These are phyloP conservation scores for Pleurozium schreberi DNA, from an alignment of 225 moss, liverwort and hornwort genomes.

Conservation along the genomic window DNA sequence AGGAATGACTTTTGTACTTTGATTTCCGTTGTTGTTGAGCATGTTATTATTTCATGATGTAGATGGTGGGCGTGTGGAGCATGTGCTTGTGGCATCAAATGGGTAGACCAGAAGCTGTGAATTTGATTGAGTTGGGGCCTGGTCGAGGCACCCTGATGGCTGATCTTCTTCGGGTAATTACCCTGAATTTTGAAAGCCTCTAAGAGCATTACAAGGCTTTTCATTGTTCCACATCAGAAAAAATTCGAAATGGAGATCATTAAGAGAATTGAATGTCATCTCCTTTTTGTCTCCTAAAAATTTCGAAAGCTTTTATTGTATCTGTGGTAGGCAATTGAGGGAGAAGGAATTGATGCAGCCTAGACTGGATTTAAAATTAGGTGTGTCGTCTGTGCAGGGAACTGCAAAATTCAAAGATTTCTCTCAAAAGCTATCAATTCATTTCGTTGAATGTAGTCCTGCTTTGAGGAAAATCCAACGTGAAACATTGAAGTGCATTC, in stretches of 20 bases:
- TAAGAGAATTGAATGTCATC: neutral
- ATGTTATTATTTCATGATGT: neutral
- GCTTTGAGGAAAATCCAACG: slow-evolving; percentile 60
- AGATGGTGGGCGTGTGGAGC: slow-evolving; percentile 92
- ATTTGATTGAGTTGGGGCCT: slow-evolving; percentile 76
- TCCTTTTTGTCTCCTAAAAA: neutral
- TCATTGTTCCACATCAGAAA: neutral
- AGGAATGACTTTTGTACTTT: neutral
- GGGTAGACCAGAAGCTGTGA: slow-evolving; percentile 58
- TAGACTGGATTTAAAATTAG: neutral
- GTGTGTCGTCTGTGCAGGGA: slow-evolving; percentile 32
- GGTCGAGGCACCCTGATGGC: slow-evolving; percentile 94
- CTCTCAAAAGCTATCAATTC: slow-evolving; percentile 49
- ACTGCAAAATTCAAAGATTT: slow-evolving; percentile 71
- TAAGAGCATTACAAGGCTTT: neutral
- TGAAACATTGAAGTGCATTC: slow-evolving; percentile 44
- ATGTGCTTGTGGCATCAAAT: slow-evolving; percentile 96
- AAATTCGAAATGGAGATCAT: neutral
- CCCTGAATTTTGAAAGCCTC: neutral
- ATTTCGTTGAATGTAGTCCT: slow-evolving; percentile 94
- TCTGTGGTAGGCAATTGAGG: neutral
- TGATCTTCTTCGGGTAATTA: slow-evolving; percentile 70
- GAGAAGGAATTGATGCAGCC: neutral
- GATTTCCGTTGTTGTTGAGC: neutral
- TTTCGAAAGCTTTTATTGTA: neutral